Evolutionary conservation across 2,329 filamentous ascomycete species (phyloP).

Genomic region (Neodidymelliopsis sp.): DNA sequence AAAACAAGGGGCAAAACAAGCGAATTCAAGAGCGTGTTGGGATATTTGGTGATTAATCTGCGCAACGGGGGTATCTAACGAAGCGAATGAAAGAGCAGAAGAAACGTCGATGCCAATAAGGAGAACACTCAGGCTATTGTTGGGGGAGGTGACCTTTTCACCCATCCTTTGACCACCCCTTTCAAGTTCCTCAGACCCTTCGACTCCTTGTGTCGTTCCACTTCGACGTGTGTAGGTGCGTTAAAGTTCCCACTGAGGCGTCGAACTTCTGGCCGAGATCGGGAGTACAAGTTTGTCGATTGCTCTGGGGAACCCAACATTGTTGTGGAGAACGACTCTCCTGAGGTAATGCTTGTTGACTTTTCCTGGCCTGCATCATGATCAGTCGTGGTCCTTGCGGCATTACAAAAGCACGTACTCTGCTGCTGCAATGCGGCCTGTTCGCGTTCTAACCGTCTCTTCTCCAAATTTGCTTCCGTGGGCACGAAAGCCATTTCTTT

Average conservation of each 20-base stretch:
- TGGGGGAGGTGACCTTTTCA: constrained; percentile 13
- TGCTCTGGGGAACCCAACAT: constrained; percentile 15
- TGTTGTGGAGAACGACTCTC: constrained; percentile 8
- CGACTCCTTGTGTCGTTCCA: constrained; percentile 27
- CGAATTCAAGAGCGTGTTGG: background rate
- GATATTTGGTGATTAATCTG: background rate
- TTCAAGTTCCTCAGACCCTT: constrained; percentile 18
- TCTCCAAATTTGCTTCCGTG: background rate
- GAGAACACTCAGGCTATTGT: background rate
- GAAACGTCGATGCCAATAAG: background rate
- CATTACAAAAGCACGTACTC: background rate
- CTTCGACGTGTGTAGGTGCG: constrained; percentile 35
- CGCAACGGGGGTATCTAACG: constrained; percentile 4
- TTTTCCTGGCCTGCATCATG: constrained; percentile 2
- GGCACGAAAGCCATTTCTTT: constrained; percentile 1
- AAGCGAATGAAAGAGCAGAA: background rate
- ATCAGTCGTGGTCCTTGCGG: background rate
- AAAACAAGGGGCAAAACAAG: background rate
- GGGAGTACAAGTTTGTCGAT: constrained; percentile 11
- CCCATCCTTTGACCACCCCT: constrained; percentile 22
- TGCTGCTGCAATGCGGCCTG: constrained; percentile 7
- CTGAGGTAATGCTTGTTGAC: constrained; percentile 1
- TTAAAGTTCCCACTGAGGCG: constrained; percentile 39
- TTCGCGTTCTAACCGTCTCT: constrained; percentile 1
- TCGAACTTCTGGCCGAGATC: constrained; percentile 20